These are phyloP conservation scores for Nelumbo lutea DNA, from an alignment of 164 flowering plant genomes.

Conservation along the genomic window DNA sequence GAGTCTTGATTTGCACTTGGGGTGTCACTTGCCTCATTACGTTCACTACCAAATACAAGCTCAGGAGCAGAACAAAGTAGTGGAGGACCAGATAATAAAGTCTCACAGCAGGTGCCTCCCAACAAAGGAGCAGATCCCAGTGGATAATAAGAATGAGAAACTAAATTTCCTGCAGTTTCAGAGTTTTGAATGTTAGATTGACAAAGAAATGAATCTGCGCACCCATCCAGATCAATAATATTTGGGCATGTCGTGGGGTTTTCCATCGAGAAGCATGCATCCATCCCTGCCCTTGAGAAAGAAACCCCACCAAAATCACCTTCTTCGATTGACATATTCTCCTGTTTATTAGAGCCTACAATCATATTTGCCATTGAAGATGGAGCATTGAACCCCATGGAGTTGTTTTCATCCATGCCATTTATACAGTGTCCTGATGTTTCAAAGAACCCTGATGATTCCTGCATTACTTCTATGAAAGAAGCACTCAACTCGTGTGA, in stretches of 20 bases:
- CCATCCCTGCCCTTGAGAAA: constrained; percentile 28
- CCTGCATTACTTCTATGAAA: constrained; percentile 30
- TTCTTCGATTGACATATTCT: constrained; percentile 32
- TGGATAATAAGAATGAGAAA: constrained; percentile 26
- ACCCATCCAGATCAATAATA: constrained; percentile 20
- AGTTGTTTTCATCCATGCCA: constrained; percentile 20
- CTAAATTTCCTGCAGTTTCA: constrained; percentile 21
- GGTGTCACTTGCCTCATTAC: constrained; percentile 19
- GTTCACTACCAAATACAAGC: constrained; percentile 19
- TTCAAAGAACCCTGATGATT: constrained; percentile 24
- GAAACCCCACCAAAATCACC: constrained; percentile 27
- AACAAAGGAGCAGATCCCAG: constrained; percentile 22
- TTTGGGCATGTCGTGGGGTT: constrained; percentile 21
- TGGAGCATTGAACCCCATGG: constrained; percentile 24
- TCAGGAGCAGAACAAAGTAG: constrained; percentile 22
- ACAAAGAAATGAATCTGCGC: constrained; percentile 23
- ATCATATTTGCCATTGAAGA: constrained; percentile 22
- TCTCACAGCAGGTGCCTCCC: constrained; percentile 30
- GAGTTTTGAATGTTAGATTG: constrained; percentile 26
- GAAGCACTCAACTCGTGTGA: constrained; percentile 29
- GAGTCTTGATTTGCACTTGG: constrained; percentile 28
- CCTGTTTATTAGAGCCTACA: constrained; percentile 24
- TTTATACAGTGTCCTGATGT: constrained; percentile 19
- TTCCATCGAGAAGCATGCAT: constrained; percentile 26
- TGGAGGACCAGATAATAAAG: constrained; percentile 13